A percentile compares a stretch with the other conserved stretches of the same genome.
phyloP scores from a whole-genome alignment of 805 yeast genomes.

The Candida coleopterorum region DNA sequence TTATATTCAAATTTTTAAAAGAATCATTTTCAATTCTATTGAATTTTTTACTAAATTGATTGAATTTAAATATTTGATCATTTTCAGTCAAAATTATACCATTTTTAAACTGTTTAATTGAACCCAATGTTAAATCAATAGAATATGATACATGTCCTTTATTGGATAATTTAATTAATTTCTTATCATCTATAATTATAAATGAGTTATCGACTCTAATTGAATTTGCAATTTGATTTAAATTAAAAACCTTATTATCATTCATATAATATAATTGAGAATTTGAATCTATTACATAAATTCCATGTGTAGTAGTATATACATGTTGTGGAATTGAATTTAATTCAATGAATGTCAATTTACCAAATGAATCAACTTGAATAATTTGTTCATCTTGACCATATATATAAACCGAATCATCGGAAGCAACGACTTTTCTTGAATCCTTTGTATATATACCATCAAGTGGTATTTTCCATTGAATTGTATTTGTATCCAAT shows the following conservation, averaged over 20 bases:
- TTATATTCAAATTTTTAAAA: conserved; percentile 6
- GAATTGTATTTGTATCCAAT: conserved; percentile 1
- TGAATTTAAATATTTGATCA: conserved; percentile 10
- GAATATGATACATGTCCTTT: conserved; percentile 11
- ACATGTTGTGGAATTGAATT: neutral
- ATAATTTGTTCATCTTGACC: neutral
- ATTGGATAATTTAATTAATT: conserved; percentile 3
- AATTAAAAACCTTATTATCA: neutral
- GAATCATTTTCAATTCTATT: conserved; percentile 8
- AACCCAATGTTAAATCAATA: neutral
- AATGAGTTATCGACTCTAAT: conserved; percentile 1
- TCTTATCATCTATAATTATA: conserved; percentile 5
- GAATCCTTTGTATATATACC: neutral
- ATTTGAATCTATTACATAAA: conserved; percentile 3
- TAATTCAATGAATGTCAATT: conserved; percentile 2
- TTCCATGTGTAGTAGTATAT: neutral
- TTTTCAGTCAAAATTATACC: conserved; percentile 10
- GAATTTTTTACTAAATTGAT: conserved; percentile 2
- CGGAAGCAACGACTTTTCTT: neutral
- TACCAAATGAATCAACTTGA: conserved; percentile 7
- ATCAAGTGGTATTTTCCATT: conserved; percentile 9
- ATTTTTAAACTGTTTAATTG: conserved; percentile 9
- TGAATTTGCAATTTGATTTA: neutral
- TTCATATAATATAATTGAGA: conserved; percentile 1
- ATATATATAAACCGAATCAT: conserved; percentile 2